A percentile compares a stretch with the other conserved stretches of the same genome.
phyloP scores from a whole-genome alignment of 345 rosid species.

The Gossypium mustelinum region DNA sequence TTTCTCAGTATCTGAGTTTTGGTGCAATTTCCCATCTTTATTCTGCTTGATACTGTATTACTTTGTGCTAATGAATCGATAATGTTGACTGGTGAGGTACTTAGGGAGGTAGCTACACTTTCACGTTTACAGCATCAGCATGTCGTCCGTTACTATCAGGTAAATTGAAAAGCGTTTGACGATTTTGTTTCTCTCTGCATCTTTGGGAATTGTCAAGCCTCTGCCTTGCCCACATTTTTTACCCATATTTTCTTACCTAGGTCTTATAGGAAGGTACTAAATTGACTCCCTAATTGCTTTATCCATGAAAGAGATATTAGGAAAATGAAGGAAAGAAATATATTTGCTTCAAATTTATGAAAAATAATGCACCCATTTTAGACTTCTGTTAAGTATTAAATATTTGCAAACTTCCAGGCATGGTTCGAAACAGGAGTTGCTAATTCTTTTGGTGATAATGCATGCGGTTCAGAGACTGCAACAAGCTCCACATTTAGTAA shows the following conservation, averaged over 20 bases:
- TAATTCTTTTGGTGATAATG: conserved; percentile 53
- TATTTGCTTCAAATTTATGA: neutral
- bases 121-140: conserved; percentile 98
- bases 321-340: neutral
- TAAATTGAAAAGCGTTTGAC: conserved; percentile 19
- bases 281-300: neutral
- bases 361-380: neutral
- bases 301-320: neutral
- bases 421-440: conserved; percentile 91
- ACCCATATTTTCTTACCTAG: neutral
- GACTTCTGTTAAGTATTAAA: conserved; percentile 23
- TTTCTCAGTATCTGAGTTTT: conserved; percentile 5
- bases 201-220: conserved; percentile 13
- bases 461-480: conserved; percentile 73
- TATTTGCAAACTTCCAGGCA: conserved; percentile 53
- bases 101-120: conserved; percentile 96
- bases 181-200: conserved; percentile 10
- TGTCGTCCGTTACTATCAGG: conserved; percentile 99
- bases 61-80: conserved; percentile 18
- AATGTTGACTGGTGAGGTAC: conserved; percentile 27
- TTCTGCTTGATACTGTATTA: neutral
- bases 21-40: conserved; percentile 7
- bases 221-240: neutral
- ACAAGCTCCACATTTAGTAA: conserved; percentile 61
- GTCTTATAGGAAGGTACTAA: neutral